Base-by-base conservation (phyloP, 2,329 filamentous ascomycete genomes). In the Coniochaeta ligniaria region DNA sequence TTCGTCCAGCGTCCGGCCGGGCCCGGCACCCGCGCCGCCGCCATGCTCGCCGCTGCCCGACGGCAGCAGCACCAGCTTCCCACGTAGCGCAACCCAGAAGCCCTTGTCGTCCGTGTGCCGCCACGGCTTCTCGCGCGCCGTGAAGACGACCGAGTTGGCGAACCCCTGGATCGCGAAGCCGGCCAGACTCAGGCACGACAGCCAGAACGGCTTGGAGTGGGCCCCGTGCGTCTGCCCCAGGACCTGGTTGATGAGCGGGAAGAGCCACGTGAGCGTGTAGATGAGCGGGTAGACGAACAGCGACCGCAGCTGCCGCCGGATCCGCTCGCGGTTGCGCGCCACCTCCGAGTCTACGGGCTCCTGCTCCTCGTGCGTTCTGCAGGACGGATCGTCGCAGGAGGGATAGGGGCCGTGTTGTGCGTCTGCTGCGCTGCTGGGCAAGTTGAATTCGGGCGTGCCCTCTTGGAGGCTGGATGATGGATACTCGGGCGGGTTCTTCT, bases 201-300 rank as follows among this genome's bases (percentile, higher is more conserved):
- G 31, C 31, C 74, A 78, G 64, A 83, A 86, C 0, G 88, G 79
- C 16, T 66, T 64, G 11, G 63, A n/a, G n/a, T n/a, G n/a, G n/a
- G n/a, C n/a, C n/a, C 57, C 2, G 61, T 38, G 3, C 61, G 61
- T 58, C 59, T 72, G 69, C 63, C 79, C 79, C 57, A 86, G 73
- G 57, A 85, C 78, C 70, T 92, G 87, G 1, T 79, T 78, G 2
- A 87, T 74, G 66, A 92, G 90, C 0, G 90, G 90, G 8, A 90
- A 74, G 3, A 89, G 74, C 90, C 90, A 93, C 65, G 91, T 83
- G 6, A 84, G 72, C 22, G 90, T 78, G 71, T 93, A 93, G 5
- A 89, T 81, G 20, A 88, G 70, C 0, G 90, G 90, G 70, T 93
- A 94, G 55, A 92, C 84, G 73, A 93, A 91, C 22, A 92, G 78